These are phyloP conservation scores for Musa acuminata DNA, from an alignment of 176 grass and related monocot species.

Conservation along the genomic window DNA sequence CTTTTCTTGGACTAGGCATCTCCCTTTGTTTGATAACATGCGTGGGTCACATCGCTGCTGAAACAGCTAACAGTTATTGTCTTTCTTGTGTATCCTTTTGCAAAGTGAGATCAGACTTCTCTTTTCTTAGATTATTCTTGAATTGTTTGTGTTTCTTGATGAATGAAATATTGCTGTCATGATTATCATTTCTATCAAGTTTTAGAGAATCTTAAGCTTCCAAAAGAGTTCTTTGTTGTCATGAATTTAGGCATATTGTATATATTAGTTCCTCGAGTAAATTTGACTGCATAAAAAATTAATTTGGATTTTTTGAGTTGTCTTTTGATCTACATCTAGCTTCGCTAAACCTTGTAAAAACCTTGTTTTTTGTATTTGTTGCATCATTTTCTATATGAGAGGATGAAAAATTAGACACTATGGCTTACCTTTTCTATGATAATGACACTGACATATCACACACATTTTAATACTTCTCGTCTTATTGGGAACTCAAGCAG, in stretches of 20 bases:
- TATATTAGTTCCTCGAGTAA: background rate
- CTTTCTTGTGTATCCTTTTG: conserved; percentile 92
- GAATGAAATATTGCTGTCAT: background rate
- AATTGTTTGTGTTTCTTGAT: background rate
- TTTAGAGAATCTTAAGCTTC: background rate
- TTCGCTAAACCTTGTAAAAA: too few relatives aligned
- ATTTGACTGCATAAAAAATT: background rate
- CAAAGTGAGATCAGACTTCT: background rate
- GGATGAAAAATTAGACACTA: too few relatives aligned
- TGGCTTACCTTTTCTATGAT: too few relatives aligned
- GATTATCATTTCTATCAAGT: background rate
- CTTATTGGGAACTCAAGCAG: too few relatives aligned
- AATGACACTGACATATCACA: too few relatives aligned
- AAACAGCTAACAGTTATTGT: conserved; percentile 62
- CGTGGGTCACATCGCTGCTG: conserved; percentile 74
- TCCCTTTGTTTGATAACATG: conserved; percentile 76
- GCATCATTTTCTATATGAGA: too few relatives aligned
- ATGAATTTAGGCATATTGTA: background rate
- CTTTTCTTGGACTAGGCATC: conserved; percentile 66
- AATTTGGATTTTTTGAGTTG: background rate
- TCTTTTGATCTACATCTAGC: background rate
- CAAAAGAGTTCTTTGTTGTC: background rate
- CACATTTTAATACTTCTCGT: too few relatives aligned
- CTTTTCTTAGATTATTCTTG: background rate
- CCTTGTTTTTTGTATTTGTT: too few relatives aligned